Base-by-base conservation (phyloP, 345 rosid genomes). In the Hypericum androsaemum region DNA sequence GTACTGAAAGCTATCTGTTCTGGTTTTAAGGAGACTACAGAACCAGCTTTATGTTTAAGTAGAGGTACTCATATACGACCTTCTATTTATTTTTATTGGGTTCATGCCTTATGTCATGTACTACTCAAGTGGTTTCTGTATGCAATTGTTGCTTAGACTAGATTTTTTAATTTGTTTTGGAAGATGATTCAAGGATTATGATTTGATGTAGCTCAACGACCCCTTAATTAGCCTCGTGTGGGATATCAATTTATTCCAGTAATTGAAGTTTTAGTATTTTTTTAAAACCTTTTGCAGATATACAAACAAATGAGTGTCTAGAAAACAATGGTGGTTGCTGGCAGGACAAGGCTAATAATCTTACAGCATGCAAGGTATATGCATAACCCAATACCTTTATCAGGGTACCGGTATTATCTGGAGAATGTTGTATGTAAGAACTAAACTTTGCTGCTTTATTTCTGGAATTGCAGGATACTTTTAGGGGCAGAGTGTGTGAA, bases 401-500 rank as follows among this genome's bases (percentile, higher is more conserved):
- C n/a, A 8, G 8, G 43, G 10, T 35, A 14, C 14, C 10, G 36
- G 41, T 6, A 15, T 45, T 16, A 39, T 15, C 13, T 17, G 14
- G 32, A 22, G 32, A 38, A 53, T 22, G 32, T 22, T 38, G 51
- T 39, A 8, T 12, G 15, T 22, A 53, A 2, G 36, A 43, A 36
- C 47, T 38, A 14, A 16, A 35, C 53, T 47, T 43, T 37, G 5
- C n/a, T 17, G 47, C 41, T 39, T 59, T 57, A 12, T 41, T 38
- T 22, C 32, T 22, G 32, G 32, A 22, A 1, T 22, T 79, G 7
- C 59, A 90, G 98, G 96, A 90, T 66, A 90, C 98, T 37, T 90
- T 82, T 62, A 79, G 96, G 32, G 98, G 98, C 66, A 81, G 98
- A 66, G 77, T 84, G 51, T 90, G 98, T 46, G 83, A 84, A 56